Evolutionary conservation across 495 filamentous ascomycete genomes (phyloP).

Genomic region (Daldinia vernicosa): DNA sequence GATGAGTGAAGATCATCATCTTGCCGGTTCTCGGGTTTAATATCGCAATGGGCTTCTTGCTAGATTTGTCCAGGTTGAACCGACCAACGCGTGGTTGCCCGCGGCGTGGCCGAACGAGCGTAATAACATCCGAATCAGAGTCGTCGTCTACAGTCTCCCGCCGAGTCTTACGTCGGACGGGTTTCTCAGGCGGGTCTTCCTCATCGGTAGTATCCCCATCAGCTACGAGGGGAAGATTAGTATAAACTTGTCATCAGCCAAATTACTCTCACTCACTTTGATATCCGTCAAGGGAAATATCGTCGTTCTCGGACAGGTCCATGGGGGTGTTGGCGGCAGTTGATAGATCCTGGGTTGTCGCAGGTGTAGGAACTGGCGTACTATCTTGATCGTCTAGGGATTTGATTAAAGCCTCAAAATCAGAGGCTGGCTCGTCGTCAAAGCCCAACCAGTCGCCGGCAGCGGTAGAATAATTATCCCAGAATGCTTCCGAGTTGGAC

Average conservation of each 20-base stretch:
- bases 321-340: slow-evolving; percentile 52
- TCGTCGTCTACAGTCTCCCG: slow-evolving; percentile 48
- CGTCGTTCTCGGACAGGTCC: slow-evolving; percentile 60
- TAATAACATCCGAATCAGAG: slow-evolving; percentile 56
- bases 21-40: slow-evolving; percentile 74
- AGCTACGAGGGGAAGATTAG: slow-evolving; percentile 68
- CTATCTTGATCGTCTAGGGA: slow-evolving; percentile 41
- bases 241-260: slow-evolving; percentile 40
- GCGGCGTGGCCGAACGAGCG: slow-evolving; percentile 50
- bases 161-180: slow-evolving; percentile 64
- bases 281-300: slow-evolving; percentile 73
- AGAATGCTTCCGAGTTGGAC: slow-evolving; percentile 56
- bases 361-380: slow-evolving; percentile 52
- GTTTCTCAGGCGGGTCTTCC: slow-evolving; percentile 71
- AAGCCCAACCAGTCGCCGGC: slow-evolving; percentile 21
- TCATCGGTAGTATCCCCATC: slow-evolving; percentile 85
- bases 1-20: slow-evolving; percentile 70
- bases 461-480: slow-evolving; percentile 52
- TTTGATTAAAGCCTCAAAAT: slow-evolving; percentile 46
- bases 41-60: slow-evolving; percentile 76
- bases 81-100: slow-evolving; percentile 60
- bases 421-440: slow-evolving; percentile 38
- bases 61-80: slow-evolving; percentile 64
- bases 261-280: slow-evolving; percentile 68
- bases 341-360: slow-evolving; percentile 62